Evolutionary conservation across 2,329 filamentous ascomycete genomes (phyloP).

Genomic region (Colletotrichum karsti): DNA sequence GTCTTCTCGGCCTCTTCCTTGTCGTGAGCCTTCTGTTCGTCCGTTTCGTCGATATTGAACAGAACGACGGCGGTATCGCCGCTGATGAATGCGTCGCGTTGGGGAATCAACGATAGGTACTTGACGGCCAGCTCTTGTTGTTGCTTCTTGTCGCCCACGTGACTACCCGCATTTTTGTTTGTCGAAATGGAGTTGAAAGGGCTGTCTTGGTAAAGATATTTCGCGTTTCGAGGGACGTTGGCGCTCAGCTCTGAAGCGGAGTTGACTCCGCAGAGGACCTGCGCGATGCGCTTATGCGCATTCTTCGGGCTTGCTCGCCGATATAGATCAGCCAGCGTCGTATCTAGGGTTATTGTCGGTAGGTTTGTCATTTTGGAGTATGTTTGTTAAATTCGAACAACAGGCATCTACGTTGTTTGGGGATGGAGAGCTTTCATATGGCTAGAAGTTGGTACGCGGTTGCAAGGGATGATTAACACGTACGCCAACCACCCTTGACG

Average conservation of each 20-base stretch:
- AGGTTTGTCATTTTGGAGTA: slow-evolving; percentile 24
- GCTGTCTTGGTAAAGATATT: slow-evolving; percentile 46
- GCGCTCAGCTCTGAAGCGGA: slow-evolving; percentile 34
- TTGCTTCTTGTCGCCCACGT: slow-evolving; percentile 18
- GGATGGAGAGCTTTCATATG: no score
- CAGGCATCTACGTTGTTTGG: no score
- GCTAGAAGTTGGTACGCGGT: neutral
- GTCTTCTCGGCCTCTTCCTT: slow-evolving; percentile 39
- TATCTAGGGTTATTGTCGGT: slow-evolving; percentile 43
- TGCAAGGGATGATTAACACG: neutral
- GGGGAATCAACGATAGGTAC: slow-evolving; percentile 44
- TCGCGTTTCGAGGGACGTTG: slow-evolving; percentile 42
- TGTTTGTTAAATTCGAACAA: no score
- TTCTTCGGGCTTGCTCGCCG: slow-evolving; percentile 32
- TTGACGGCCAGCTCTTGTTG: slow-evolving; percentile 38
- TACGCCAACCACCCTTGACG: neutral
- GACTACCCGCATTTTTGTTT: neutral
- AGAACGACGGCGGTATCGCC: slow-evolving; percentile 36
- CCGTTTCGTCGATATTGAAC: slow-evolving; percentile 37
- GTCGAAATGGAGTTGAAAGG: slow-evolving; percentile 36
- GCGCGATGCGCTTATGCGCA: slow-evolving; percentile 36
- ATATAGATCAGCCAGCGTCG: slow-evolving; percentile 45
- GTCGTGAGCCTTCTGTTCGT: slow-evolving; percentile 35
- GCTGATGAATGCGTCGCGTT: slow-evolving; percentile 45
- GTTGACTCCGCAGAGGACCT: slow-evolving; percentile 39